These are phyloP conservation scores for Vinca minor DNA, from an alignment of 257 asterid genomes.

Conservation along the genomic window DNA sequence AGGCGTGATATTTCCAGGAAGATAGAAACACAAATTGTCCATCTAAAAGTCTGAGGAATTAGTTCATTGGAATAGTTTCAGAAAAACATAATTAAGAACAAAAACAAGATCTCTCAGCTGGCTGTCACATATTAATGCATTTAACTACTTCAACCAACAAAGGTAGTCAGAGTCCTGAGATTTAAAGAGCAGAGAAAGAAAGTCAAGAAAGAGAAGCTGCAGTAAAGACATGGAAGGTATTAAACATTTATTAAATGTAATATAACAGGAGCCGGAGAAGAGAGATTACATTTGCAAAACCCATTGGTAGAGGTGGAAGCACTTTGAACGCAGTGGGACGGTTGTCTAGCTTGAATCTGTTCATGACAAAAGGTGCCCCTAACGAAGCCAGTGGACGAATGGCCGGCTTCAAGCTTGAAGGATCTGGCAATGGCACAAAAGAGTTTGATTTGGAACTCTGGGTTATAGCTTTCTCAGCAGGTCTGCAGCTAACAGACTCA, in stretches of 20 bases:
- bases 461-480: conserved; percentile 29
- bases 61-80: no score
- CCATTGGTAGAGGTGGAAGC: conserved; percentile 67
- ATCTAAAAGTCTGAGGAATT: background rate
- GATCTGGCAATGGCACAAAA: conserved; percentile 28
- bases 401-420: conserved; percentile 34
- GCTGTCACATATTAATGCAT: background rate
- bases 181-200: background rate
- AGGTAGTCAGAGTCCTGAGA: background rate
- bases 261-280: background rate
- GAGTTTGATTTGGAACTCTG: conserved; percentile 33
- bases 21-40: background rate
- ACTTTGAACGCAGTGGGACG: conserved; percentile 83
- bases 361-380: conserved; percentile 47
- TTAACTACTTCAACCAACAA: background rate
- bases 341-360: conserved; percentile 89
- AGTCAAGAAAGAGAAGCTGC: background rate
- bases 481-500: conserved; percentile 23
- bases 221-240: background rate
- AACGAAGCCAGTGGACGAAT: conserved; percentile 46
- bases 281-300: conserved; percentile 62
- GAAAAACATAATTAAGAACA: background rate
- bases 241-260: background rate
- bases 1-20: background rate
- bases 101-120: background rate